Base-by-base conservation (phyloP, 75 land plant genomes). In the Sequoia sempervirens region DNA sequence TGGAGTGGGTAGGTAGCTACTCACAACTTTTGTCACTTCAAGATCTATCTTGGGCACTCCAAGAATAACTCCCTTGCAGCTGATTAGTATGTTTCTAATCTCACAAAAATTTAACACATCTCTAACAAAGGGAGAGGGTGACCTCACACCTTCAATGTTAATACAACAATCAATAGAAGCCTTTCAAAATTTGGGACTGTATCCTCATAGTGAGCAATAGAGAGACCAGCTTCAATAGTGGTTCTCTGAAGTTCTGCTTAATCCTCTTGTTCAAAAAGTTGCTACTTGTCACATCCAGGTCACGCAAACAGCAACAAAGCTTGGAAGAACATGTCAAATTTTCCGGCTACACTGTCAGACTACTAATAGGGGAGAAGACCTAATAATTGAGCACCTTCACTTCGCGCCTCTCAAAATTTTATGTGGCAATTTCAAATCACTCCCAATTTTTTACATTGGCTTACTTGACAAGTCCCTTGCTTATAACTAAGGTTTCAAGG, bases 191-290 rank as follows among this genome's bases (percentile, higher is more conserved):
- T 81, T 98, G 83, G 99, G 99, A 28, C 84, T 98, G 46, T 94
- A 92, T 84, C 95, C 97, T 53, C 90, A 92, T 38, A 95, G 96
- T 88, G 99, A 98, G 87, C 91, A 91, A 37, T 98, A 99, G 99
- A 94, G 99, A 26, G 99, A 98, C 75, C 83, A 85, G 54, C 90
- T 98, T 28, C 90, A 99, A 84, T 99, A 98, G 76, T 98, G 99
- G 99, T 93, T 98, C 84, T 96, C 99, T 66, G 86, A 91, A 23
- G 89, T 90, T 84, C 45, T 98, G 89, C 87, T 98, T 1, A 90
- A 88, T 30, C 99, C 99, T 40, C 93, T 98, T 26, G 87, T 96
- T 81, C 83, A 85, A 36, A 98, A 96, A 85, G 93, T 96, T 79
- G 96, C 91, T 58, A 87, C 89, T 61, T 95, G 99, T 84, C 99